Conservation (phyloP, 306 rosid genomes). For the Sicyos baderoa region DNA sequence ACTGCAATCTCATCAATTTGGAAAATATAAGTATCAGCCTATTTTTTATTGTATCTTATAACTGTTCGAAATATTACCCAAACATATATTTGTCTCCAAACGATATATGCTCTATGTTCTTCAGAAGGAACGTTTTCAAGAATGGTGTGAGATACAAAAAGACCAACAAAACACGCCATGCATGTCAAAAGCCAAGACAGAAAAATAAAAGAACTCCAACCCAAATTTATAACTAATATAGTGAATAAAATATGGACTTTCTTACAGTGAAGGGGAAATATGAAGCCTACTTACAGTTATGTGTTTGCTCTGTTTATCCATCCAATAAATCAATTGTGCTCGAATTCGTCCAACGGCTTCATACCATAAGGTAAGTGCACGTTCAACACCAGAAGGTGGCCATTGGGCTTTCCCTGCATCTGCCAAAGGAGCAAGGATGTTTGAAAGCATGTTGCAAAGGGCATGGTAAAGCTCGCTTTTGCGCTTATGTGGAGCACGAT, state of each 20-base stretch:
- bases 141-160: neutral
- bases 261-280: neutral
- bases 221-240: neutral
- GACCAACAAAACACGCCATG: neutral
- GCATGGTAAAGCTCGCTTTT: conserved; percentile 98
- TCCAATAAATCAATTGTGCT: conserved; percentile 75
- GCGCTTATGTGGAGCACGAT: conserved; percentile 88
- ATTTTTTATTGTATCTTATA: too few species aligned
- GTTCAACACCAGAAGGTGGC: conserved; percentile 97
- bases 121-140: neutral
- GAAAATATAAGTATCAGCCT: neutral
- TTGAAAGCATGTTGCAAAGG: conserved; percentile 90
- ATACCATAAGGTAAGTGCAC: conserved; percentile 89
- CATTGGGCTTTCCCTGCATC: conserved; percentile 96
- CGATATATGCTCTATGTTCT: neutral
- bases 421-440: conserved; percentile 94
- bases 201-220: neutral
- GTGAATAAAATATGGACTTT: neutral
- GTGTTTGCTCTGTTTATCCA: conserved; percentile 99
- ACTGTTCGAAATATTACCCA: neutral
- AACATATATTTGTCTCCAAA: conserved; percentile 7
- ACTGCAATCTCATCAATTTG: neutral
- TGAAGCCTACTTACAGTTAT: conserved; percentile 53
- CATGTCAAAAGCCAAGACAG: neutral
- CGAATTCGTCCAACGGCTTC: conserved; percentile 98